phyloP scores from a whole-genome alignment of 1,284 basidiomycete species.

The Phellinidium pouzarii region DNA sequence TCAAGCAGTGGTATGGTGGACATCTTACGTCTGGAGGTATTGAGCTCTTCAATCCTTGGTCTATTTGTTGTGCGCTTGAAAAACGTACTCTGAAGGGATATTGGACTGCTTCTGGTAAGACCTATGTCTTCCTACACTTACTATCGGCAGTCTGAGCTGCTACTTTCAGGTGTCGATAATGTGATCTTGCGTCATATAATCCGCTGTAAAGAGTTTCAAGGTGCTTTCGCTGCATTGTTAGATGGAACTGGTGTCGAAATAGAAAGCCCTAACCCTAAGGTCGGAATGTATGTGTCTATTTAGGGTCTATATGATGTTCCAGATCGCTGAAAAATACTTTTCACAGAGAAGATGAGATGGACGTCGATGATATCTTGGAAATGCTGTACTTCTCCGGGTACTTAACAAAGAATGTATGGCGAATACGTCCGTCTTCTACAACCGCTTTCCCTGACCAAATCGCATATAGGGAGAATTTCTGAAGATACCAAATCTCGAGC shows the following conservation, averaged over 20 bases:
- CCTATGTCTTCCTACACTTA: background rate
- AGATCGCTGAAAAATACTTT: background rate
- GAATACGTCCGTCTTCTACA: no score
- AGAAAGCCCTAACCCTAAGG: no score
- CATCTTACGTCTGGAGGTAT: background rate
- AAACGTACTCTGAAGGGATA: background rate
- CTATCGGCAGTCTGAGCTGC: background rate
- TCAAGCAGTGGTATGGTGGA: background rate
- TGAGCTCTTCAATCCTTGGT: background rate
- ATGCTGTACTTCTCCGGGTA: background rate
- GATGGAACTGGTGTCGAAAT: no score
- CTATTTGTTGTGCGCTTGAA: background rate
- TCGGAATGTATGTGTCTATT: no score
- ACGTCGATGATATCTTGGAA: background rate
- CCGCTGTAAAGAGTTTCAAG: no score
- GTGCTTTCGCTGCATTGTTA: no score
- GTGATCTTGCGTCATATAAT: no score
- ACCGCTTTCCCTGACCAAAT: no score
- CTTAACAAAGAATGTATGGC: background rate
- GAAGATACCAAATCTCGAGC: no score
- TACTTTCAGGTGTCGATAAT: no score
- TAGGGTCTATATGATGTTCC: background rate
- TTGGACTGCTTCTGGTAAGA: background rate
- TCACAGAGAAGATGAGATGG: no score
- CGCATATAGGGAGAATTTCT: no score